Evolutionary conservation across 1,139 yeast species (phyloP).

Genomic region (Lodderomyces margitis): DNA sequence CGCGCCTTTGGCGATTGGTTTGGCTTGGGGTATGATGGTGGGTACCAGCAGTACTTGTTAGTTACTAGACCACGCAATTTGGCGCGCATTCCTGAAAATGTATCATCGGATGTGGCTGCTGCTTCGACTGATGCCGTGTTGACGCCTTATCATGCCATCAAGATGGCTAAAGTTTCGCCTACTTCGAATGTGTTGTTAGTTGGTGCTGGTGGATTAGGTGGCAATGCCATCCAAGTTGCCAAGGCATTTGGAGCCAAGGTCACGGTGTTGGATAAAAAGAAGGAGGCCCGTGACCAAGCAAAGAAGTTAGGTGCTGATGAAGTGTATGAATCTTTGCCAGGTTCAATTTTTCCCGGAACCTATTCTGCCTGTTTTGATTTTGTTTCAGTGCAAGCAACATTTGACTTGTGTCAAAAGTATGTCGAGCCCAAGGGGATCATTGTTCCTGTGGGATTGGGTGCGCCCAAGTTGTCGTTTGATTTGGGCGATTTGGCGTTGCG

Average conservation of each 20-base stretch:
- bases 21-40: conserved; percentile 43
- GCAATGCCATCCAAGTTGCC: conserved; percentile 41
- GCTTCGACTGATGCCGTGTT: conserved; percentile 42
- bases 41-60: conserved; percentile 40
- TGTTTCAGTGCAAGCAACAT: conserved; percentile 38
- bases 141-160: conserved; percentile 41
- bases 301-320: conserved; percentile 35
- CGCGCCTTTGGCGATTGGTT: conserved; percentile 19
- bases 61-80: conserved; percentile 28
- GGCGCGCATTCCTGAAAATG: conserved; percentile 39
- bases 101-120: conserved; percentile 38
- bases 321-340: conserved; percentile 24
- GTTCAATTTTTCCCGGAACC: conserved; percentile 19
- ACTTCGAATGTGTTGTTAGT: conserved; percentile 33
- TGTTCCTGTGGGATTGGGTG: conserved; percentile 41
- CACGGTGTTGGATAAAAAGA: conserved; percentile 35
- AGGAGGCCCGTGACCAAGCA: conserved; percentile 28
- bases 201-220: conserved; percentile 48
- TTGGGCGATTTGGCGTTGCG: conserved; percentile 36
- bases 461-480: conserved; percentile 23
- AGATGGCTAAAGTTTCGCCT: conserved; percentile 20
- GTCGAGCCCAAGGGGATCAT: conserved; percentile 34
- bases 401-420: conserved; percentile 28
- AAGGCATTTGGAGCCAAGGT: conserved; percentile 27
- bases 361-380: conserved; percentile 40